Percentiles rank a stretch among this genome's conserved stretches.
These are phyloP conservation scores for Microdochium paspali DNA, from an alignment of 2,329 filamentous ascomycete genomes.

Conservation along the genomic window DNA sequence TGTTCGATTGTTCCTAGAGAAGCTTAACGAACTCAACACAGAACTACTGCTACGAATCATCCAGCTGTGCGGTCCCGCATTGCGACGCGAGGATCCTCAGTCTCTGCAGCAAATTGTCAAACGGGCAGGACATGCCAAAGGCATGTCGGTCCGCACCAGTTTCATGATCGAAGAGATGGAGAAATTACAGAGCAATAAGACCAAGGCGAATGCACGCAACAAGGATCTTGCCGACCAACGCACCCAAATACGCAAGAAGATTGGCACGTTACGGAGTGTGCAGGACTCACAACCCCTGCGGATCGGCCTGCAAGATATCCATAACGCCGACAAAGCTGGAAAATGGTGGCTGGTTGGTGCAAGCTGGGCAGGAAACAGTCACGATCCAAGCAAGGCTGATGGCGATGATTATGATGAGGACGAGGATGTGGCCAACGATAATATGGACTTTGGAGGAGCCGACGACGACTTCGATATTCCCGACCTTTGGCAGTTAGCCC, in stretches of 20 bases:
- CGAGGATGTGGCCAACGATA: constrained; percentile 18
- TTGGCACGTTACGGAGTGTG: constrained; percentile 63
- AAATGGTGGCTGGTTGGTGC: constrained; percentile 99
- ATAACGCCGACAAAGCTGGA: constrained; percentile 73
- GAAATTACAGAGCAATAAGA: constrained; percentile 86
- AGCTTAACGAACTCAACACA: constrained; percentile 76
- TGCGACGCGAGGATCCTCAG: constrained; percentile 82
- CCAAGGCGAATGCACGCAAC: constrained; percentile 65
- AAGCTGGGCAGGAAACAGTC: constrained; percentile 57
- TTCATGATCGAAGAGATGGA: constrained; percentile 98
- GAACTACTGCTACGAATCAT: constrained; percentile 82
- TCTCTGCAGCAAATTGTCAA: constrained; percentile 82
- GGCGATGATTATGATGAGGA: constrained; percentile 24
- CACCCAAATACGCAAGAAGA: constrained; percentile 77
- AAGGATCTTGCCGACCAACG: constrained; percentile 74
- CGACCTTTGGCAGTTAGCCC: constrained; percentile 66
- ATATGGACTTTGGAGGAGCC: constrained; percentile 10
- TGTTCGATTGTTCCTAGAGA: constrained; percentile 64
- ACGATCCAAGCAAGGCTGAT: constrained; percentile 17
- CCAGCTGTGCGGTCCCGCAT: constrained; percentile 68
- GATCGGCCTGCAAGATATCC: constrained; percentile 73
- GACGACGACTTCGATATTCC: constrained; percentile 43
- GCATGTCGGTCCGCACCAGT: constrained; percentile 76
- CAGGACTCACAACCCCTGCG: constrained; percentile 62
- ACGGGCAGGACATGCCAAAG: constrained; percentile 64